These are phyloP conservation scores for Hymenotorrendiella dingleyae DNA, from an alignment of 2,329 filamentous ascomycete species.

Conservation along the genomic window DNA sequence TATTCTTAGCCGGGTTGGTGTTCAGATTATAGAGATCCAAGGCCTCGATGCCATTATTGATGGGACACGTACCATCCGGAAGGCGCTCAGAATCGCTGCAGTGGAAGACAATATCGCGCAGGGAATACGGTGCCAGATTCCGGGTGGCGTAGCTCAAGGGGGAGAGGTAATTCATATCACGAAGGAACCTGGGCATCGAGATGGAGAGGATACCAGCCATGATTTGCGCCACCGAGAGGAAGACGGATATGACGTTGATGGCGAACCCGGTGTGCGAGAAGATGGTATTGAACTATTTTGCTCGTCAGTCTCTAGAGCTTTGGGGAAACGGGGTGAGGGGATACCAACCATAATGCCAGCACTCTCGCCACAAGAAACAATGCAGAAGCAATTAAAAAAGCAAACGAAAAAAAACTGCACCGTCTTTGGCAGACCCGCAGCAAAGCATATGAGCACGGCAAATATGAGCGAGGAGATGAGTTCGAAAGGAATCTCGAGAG, in stretches of 20 bases:
- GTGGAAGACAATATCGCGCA: conserved; percentile 55
- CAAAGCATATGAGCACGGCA: conserved; percentile 56
- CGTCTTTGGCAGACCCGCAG: conserved; percentile 58
- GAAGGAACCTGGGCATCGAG: conserved; percentile 59
- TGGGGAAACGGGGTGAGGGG: not conserved
- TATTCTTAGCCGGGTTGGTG: conserved; percentile 52
- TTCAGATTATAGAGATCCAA: conserved; percentile 62
- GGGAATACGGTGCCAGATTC: conserved; percentile 60
- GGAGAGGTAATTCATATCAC: conserved; percentile 64
- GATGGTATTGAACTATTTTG: conserved; percentile 60
- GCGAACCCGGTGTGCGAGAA: conserved; percentile 72
- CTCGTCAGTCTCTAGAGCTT: not conserved
- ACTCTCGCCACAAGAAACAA: conserved; percentile 69
- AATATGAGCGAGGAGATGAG: conserved; percentile 60
- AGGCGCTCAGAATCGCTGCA: conserved; percentile 57
- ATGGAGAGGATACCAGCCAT: conserved; percentile 69
- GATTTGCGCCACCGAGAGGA: conserved; percentile 64
- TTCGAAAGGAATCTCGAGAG: conserved; percentile 68
- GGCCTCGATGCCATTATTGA: conserved; percentile 61
- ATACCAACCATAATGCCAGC: conserved; percentile 56
- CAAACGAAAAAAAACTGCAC: conserved; percentile 60
- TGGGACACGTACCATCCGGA: conserved; percentile 55
- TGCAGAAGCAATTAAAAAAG: conserved; percentile 64
- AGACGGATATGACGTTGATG: conserved; percentile 64
- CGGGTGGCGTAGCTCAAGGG: conserved; percentile 65